Conservation (phyloP, 2,329 filamentous ascomycete genomes). For the Cercospora brassicicola region DNA sequence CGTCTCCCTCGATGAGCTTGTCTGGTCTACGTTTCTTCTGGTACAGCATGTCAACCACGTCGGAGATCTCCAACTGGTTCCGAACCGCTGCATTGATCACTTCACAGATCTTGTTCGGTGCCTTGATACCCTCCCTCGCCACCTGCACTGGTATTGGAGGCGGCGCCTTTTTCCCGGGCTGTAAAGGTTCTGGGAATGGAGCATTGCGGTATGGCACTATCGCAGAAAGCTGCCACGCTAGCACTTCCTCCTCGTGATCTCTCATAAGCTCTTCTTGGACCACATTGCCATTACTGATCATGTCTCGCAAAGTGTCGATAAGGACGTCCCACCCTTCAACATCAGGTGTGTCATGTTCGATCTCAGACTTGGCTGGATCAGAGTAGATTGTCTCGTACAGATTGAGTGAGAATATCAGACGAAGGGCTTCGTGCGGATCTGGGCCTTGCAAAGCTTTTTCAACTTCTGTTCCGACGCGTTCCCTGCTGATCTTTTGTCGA, state of each 20-base stretch:
- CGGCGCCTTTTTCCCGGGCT: slow-evolving; percentile 52
- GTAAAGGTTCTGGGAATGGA: slow-evolving; percentile 42
- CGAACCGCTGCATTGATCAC: slow-evolving; percentile 64
- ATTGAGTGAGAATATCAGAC: slow-evolving; percentile 64
- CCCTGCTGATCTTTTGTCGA: slow-evolving; percentile 85
- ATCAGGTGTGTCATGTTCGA: slow-evolving; percentile 57
- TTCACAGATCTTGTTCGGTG: slow-evolving; percentile 71
- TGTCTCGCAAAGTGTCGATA: slow-evolving; percentile 62
- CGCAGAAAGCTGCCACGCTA: slow-evolving; percentile 74
- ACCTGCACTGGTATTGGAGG: slow-evolving; percentile 63
- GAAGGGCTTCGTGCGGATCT: slow-evolving; percentile 62
- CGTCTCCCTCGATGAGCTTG: slow-evolving; percentile 47
- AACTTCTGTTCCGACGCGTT: slow-evolving; percentile 81
- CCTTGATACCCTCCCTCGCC: slow-evolving; percentile 74
- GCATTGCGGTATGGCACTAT: slow-evolving; percentile 70
- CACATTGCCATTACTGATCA: slow-evolving; percentile 44
- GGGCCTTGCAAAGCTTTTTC: slow-evolving; percentile 87
- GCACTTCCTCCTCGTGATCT: slow-evolving; percentile 65
- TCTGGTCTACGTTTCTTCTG: slow-evolving; percentile 51
- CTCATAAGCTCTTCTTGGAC: slow-evolving; percentile 52
- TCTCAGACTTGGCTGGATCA: slow-evolving; percentile 56
- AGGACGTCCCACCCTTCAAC: slow-evolving; percentile 61
- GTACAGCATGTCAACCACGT: slow-evolving; percentile 56
- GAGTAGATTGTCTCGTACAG: slow-evolving; percentile 75
- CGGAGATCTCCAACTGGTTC: slow-evolving; percentile 64